These are phyloP conservation scores for Phytophthora hybrid DNA, from an alignment of 352 stramenopile species.

Conservation along the genomic window DNA sequence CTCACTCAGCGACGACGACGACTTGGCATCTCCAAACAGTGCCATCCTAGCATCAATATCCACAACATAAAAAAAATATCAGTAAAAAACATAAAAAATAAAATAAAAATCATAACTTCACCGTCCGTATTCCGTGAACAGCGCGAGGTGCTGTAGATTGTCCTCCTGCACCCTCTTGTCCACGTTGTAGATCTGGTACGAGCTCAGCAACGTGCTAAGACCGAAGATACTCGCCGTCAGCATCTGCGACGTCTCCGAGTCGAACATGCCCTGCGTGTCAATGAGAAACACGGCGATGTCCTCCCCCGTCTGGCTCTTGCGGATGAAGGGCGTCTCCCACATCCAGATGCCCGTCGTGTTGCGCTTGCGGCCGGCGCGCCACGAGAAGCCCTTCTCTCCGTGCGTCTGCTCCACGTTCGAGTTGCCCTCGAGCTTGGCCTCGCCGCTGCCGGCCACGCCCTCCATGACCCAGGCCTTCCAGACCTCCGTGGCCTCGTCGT, in stretches of 20 bases:
- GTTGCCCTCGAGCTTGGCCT: conserved; percentile 83
- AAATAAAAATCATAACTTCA: conserved; percentile 29
- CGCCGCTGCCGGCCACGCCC: conserved; percentile 58
- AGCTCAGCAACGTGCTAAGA: conserved; percentile 95
- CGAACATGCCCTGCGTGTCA: conserved; percentile 99
- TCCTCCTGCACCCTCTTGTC: conserved; percentile 99
- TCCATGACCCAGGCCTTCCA: conserved; percentile 78
- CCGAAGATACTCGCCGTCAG: conserved; percentile 99
- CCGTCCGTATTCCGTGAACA: conserved; percentile 99
- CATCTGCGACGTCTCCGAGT: conserved; percentile 98
- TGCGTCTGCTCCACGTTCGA: conserved; percentile 84
- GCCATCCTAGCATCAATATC: conserved; percentile 77
- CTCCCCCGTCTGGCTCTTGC: conserved; percentile 84
- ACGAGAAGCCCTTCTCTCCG: conserved; percentile 94
- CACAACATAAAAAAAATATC: too few species aligned
- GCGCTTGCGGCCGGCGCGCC: conserved; percentile 95
- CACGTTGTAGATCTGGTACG: conserved; percentile 99
- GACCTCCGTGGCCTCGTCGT: conserved; percentile 55
- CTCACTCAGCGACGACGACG: conserved; percentile 35
- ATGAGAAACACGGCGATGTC: conserved; percentile 97
- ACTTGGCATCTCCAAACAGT: conserved; percentile 59
- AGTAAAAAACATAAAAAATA: too few species aligned
- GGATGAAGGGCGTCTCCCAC: conserved; percentile 98
- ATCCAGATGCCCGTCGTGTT: conserved; percentile 99
- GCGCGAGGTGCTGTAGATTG: conserved; percentile 98